A percentile compares a stretch with the other conserved stretches of the same genome.
Conservation (phyloP, 352 stramenopile genomes). For the Phytophthora palmivora region DNA sequence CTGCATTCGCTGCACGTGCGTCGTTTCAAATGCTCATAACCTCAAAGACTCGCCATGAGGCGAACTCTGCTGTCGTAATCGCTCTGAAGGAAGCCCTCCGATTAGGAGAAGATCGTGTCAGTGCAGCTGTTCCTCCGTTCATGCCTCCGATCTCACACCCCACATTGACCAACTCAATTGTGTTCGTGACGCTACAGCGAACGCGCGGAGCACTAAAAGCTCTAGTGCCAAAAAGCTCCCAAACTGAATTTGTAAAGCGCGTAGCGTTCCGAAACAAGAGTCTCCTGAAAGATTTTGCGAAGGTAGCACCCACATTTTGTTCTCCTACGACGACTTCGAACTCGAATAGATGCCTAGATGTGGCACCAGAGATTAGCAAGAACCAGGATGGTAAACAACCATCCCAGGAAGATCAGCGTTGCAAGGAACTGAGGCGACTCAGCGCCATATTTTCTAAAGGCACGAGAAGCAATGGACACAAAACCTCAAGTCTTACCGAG, state of each 20-base stretch:
- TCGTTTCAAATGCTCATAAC: constrained; percentile 54
- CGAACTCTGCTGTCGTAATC: constrained; percentile 26
- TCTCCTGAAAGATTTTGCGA: constrained; percentile 47
- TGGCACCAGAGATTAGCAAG: neutral
- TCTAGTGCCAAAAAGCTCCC: constrained; percentile 50
- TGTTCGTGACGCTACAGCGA: constrained; percentile 42
- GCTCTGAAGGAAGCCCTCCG: constrained; percentile 42
- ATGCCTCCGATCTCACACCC: constrained; percentile 48
- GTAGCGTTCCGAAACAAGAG: constrained; percentile 47
- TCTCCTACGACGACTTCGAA: neutral
- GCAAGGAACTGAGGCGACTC: constrained; percentile 26
- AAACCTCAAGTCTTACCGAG: constrained; percentile 10
- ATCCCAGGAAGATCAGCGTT: constrained; percentile 4
- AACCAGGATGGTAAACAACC: constrained; percentile 2
- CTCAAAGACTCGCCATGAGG: constrained; percentile 35
- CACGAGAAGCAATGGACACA: neutral
- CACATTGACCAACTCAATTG: constrained; percentile 44
- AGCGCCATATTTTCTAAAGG: constrained; percentile 24
- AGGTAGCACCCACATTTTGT: constrained; percentile 2
- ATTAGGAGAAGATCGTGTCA: constrained; percentile 45
- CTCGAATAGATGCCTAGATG: neutral
- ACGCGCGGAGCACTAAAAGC: constrained; percentile 37
- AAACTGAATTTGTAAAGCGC: constrained; percentile 63
- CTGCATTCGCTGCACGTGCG: constrained; percentile 18
- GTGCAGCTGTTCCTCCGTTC: constrained; percentile 38